A percentile compares a stretch with the other conserved stretches of the same genome.
Evolutionary conservation across 1,139 yeast genomes (phyloP).

Genomic region (Geotrichum aggregatum): DNA sequence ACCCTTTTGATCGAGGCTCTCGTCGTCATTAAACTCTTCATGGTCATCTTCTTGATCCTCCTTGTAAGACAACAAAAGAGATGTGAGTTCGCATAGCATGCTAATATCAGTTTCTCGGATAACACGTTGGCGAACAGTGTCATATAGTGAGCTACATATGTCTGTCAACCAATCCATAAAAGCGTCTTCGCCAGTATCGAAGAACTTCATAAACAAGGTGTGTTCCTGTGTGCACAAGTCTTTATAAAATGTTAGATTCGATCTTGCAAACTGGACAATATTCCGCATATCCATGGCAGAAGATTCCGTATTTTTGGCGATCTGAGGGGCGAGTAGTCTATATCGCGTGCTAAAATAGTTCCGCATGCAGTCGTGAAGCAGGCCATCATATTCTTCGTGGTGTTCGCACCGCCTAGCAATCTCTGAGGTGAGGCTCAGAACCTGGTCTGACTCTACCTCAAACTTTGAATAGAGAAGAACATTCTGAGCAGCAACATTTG

Average conservation of each 20-base stretch:
- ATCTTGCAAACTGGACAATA: constrained; percentile 32
- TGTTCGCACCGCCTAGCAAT: constrained; percentile 48
- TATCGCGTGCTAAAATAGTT: constrained; percentile 58
- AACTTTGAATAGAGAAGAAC: constrained; percentile 63
- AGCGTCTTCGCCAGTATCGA: constrained; percentile 38
- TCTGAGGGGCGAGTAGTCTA: constrained; percentile 45
- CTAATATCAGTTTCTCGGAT: constrained; percentile 65
- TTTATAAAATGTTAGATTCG: constrained; percentile 42
- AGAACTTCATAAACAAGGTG: constrained; percentile 53
- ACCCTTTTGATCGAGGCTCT: not conserved
- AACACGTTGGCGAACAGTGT: constrained; percentile 58
- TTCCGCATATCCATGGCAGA: constrained; percentile 27
- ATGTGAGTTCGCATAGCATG: constrained; percentile 68
- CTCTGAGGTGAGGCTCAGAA: constrained; percentile 49
- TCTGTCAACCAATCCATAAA: constrained; percentile 56
- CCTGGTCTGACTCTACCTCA: constrained; percentile 43
- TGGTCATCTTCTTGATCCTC: constrained; percentile 47
- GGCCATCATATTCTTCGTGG: constrained; percentile 60
- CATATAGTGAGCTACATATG: constrained; percentile 73
- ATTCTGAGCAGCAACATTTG: constrained; percentile 43
- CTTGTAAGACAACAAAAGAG: constrained; percentile 65
- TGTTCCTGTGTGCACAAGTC: constrained; percentile 60
- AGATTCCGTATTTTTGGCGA: constrained; percentile 35
- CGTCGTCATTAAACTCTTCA: constrained; percentile 25
- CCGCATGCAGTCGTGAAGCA: constrained; percentile 60